phyloP scores from a whole-genome alignment of 148 eudicot species.

The Simmondsia chinensis region DNA sequence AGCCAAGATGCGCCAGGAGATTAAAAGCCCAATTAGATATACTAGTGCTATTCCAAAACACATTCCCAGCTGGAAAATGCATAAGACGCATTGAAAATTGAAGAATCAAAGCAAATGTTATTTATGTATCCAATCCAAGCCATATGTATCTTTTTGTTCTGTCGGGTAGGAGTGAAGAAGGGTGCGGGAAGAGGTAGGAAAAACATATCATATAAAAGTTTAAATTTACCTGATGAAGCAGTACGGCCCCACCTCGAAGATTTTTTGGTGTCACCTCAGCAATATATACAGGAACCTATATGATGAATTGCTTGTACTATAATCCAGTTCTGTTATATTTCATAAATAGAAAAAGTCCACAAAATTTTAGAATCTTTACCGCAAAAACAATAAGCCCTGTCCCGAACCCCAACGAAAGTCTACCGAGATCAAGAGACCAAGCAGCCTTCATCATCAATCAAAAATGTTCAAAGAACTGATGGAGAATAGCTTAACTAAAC shows the following conservation, averaged over 20 bases:
- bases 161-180: too few species aligned
- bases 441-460: conserved; percentile 21
- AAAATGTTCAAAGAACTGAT: too few species aligned
- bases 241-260: conserved; percentile 36
- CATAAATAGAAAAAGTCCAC: neutral
- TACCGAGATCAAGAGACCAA: conserved; percentile 48
- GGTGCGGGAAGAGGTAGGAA: too few species aligned
- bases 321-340: too few species aligned
- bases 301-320: neutral
- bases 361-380: conserved; percentile 16
- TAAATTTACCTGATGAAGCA: conserved; percentile 20
- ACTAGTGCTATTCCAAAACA: conserved; percentile 26
- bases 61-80: conserved; percentile 19
- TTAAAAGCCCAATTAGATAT: conserved; percentile 25
- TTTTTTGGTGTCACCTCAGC: conserved; percentile 52
- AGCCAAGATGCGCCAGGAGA: conserved; percentile 36
- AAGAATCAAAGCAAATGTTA: neutral
- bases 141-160: too few species aligned
- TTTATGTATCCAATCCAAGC: neutral
- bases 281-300: conserved; percentile 40
- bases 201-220: neutral
- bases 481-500: too few species aligned
- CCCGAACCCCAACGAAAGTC: conserved; percentile 45
- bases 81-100: neutral
- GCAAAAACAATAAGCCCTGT: conserved; percentile 25